Conservation (phyloP, 2,329 filamentous ascomycete species). For the Colletotrichum tropicale region DNA sequence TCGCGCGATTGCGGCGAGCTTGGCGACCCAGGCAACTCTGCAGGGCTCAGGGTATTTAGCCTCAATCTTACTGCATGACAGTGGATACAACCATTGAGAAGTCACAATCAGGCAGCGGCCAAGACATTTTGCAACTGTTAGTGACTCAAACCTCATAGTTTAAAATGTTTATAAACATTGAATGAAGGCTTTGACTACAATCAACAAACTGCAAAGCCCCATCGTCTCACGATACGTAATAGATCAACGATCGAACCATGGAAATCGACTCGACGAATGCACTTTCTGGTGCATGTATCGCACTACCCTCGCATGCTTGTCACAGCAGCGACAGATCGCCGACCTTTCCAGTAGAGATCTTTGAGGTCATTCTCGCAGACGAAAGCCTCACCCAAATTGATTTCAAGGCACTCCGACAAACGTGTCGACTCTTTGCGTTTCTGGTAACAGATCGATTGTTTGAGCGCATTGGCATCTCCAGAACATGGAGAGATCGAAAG, state of each 20-base stretch:
- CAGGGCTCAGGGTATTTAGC: neutral
- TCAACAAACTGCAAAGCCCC: rapidly evolving
- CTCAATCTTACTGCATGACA: neutral
- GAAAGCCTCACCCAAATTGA: neutral
- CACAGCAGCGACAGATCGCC: neutral
- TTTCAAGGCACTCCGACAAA: neutral
- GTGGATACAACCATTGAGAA: neutral
- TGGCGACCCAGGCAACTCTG: neutral
- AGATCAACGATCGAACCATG: neutral
- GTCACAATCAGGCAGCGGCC: neutral
- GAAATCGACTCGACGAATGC: neutral
- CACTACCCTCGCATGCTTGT: neutral
- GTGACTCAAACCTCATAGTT: neutral
- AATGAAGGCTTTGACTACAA: rapidly evolving
- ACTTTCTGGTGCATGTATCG: neutral
- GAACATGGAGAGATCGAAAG: neutral
- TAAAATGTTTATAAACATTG: neutral
- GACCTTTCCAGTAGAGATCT: neutral
- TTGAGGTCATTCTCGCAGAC: neutral
- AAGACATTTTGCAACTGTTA: neutral
- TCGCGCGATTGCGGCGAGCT: neutral
- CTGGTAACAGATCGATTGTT: neutral
- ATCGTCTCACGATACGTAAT: neutral
- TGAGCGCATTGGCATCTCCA: neutral
- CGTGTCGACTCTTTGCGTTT: neutral